These are phyloP conservation scores for Cyphellophora attinorum DNA, from an alignment of 2,329 filamentous ascomycete genomes.

Conservation along the genomic window DNA sequence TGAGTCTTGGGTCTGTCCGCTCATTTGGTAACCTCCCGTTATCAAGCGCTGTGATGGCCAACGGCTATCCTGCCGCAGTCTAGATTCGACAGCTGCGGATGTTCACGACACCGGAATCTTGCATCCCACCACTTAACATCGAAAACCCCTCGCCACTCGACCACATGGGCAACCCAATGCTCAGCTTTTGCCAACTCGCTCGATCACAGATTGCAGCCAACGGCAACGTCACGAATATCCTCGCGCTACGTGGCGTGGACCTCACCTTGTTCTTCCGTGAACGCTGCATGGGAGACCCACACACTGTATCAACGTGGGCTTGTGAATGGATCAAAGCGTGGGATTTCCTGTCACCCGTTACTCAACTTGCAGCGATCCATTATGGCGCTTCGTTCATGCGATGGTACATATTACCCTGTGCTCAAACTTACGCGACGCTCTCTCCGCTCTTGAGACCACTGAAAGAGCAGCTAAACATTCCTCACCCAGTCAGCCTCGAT, in stretches of 20 bases:
- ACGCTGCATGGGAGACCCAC: conserved; percentile 2
- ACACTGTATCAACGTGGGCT: conserved; percentile 5
- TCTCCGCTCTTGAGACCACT: conserved; percentile 4
- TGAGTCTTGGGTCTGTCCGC: no score
- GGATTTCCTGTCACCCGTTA: background rate
- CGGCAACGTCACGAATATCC: conserved; percentile 2
- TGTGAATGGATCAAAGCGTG: conserved; percentile 6
- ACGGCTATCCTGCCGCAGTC: no score
- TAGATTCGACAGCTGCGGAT: no score
- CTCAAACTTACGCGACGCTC: conserved; percentile 3
- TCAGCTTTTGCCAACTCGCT: background rate
- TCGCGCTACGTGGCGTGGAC: conserved; percentile 4
- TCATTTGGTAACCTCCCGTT: no score
- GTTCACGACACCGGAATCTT: no score
- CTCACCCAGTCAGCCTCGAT: conserved; percentile 2
- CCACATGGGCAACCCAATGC: no score
- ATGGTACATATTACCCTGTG: conserved; percentile 6
- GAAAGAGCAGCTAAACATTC: conserved; percentile 4
- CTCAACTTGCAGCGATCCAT: conserved; percentile 1
- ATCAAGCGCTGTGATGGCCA: no score
- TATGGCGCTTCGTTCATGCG: conserved; percentile 3
- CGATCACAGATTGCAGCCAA: conserved; percentile 3
- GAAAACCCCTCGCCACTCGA: no score
- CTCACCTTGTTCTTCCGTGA: conserved; percentile 5
- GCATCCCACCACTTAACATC: no score